phyloP scores from a whole-genome alignment of 768 basidiomycete species.

The Lactarius hatsudake region DNA sequence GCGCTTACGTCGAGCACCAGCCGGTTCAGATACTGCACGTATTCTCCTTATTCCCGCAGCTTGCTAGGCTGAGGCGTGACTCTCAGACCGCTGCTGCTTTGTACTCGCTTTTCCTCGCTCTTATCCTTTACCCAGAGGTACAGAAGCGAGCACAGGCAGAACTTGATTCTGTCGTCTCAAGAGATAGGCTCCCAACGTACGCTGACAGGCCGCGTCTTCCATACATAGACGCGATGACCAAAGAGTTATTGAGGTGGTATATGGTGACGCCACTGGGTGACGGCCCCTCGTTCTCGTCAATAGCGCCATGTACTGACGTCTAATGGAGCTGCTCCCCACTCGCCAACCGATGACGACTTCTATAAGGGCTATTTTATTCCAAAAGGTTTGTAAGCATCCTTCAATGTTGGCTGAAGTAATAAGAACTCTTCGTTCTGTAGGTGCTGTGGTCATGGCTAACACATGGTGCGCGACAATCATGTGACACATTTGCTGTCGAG shows the following conservation, averaged over 20 bases:
- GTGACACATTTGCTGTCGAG: not conserved
- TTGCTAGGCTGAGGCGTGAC: not conserved
- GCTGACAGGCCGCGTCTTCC: not conserved
- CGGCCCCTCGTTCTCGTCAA: not conserved
- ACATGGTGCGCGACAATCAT: slow-evolving; percentile 28
- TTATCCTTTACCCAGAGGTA: slow-evolving; percentile 30
- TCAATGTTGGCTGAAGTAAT: not conserved
- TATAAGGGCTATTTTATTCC: slow-evolving; percentile 32
- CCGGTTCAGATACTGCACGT: not conserved
- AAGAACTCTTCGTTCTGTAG: not conserved
- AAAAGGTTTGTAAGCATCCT: slow-evolving; percentile 24
- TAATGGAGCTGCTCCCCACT: slow-evolving; percentile 27
- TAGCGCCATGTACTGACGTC: not conserved
- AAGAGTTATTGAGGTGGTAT: slow-evolving; percentile 30
- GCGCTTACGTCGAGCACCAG: not conserved
- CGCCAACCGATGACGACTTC: slow-evolving; percentile 26
- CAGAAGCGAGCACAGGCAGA: slow-evolving; percentile 31
- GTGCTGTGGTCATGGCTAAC: slow-evolving; percentile 26
- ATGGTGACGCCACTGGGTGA: slow-evolving; percentile 26
- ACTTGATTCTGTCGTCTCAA: slow-evolving; percentile 28
- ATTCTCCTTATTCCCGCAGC: not conserved
- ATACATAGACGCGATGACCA: slow-evolving; percentile 27
- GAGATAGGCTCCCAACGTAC: not conserved
- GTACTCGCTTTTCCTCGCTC: slow-evolving; percentile 31
- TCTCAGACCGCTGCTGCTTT: slow-evolving; percentile 17